Evolutionary conservation across 805 yeast species (phyloP), one percentile per base, ranked within the genome.

Genomic region (Metschnikowia hibisci): DNA sequence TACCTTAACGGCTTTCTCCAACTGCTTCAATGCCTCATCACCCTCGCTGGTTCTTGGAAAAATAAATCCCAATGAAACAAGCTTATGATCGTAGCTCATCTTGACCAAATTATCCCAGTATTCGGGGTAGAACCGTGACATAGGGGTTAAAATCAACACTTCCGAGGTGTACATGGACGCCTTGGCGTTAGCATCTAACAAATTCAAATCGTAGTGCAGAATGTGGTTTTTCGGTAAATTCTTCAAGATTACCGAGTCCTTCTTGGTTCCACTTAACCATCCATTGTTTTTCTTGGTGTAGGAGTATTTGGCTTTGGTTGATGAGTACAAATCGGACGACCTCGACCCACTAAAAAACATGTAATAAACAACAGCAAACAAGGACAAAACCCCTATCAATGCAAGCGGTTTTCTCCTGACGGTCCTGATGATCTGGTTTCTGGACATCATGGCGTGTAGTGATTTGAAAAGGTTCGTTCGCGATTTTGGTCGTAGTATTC

Each of bases 1-100:
- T 52, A 67, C 66, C 55, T 87, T 86, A 34, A 93, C 80, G 4
- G 88, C 95, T 34, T 68, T 64, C 61, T 89, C 96, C 54, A 93
- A 73, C 51, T 73, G 66, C 54, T 76, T 75, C 54, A 91, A 69
- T 0, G 95, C 95, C 14, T 61, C 62, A 63, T 90, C 96, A 29
- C 98, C 99, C 38, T 85, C 86, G 13, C 71, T 63, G 27, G 81
- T 79, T 55, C 95, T 74, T 44, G 99, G 98, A 31, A 90, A 75
- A 40, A 93, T 91, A 61, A 93, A 90, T 0, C 98, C 99, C 41
- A 93, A 72, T 55, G 90, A 95, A 39, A 91, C 75, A 48, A 86
- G 75, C 39, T 80, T 82, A 62, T 91, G 85, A 42, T 96, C 97
- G 62, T 93, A 93, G 15, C 81, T 69, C 54, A 93, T 67, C 52